Base-by-base conservation (phyloP, 140 eudicot genomes). In the Ambrosia hybrid region DNA sequence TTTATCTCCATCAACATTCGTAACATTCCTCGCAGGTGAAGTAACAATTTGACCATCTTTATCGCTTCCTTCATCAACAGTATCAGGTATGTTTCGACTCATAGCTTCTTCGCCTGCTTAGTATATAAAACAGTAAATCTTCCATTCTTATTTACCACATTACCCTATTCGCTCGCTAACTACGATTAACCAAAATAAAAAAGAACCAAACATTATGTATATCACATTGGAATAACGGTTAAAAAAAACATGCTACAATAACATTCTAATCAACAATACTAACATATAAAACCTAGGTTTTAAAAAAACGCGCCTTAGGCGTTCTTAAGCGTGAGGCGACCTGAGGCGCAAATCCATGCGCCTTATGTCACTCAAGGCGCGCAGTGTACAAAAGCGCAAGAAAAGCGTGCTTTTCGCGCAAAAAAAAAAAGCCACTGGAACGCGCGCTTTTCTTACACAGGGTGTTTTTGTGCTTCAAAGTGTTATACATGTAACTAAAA, bases 31-130 rank as follows among this genome's bases (percentile, higher is more conserved):
- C 41, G 30, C 60, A 49, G 85, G 67, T 68, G 81, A 82, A 61
- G 66, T 45, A 17, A 75, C 57, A 41, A 75, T 45, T 65, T 80
- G 82, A 9, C 53, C 76, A 48, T 81, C 88, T 75, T 78, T 82
- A 17, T 76, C 82, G 21, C 82, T 72, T 58, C 72, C 79, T 74
- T 78, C 86, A 48, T 80, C 81, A 11, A 70, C 80, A 77, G 73
- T 73, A 51, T 79, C 81, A 49, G 85, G 73, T 79, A 78, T 56
- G 51, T 65, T 79, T 72, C 70, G 51, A 63, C 82, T 77, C 76
- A 81, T 75, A 68, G 76, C 71, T 69, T 79, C 81, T 69, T 79
- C 81, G 72, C 60, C 43, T 71, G 65, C 60, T 59, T 75, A 68
- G 53, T 55, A 53, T 70, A 16, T 9, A 33, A 70, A 13, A 52